Evolutionary conservation across 352 stramenopile genomes (phyloP).

Genomic region (Globisporangium middletonii): DNA sequence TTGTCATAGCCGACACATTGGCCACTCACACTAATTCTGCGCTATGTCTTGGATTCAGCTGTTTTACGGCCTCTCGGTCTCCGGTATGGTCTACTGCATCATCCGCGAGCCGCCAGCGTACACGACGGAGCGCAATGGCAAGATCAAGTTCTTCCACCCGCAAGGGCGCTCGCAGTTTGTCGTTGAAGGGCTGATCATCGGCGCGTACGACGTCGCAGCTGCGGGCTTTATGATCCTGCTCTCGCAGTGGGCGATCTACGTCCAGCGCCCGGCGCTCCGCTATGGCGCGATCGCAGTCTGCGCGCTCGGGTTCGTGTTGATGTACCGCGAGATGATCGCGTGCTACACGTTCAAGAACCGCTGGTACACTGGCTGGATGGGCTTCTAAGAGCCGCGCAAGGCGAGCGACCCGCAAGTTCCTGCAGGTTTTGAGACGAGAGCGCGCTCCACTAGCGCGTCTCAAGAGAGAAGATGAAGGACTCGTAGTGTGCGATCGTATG

Average conservation of each 20-base stretch:
- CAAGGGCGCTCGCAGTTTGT: conserved; percentile 79
- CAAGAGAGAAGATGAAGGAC: too few species aligned
- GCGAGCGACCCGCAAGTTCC: not conserved
- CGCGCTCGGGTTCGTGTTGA: conserved; percentile 63
- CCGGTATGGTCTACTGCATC: conserved; percentile 88
- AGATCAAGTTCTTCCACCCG: conserved; percentile 86
- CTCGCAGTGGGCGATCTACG: conserved; percentile 78
- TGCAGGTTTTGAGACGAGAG: too few species aligned
- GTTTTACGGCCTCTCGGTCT: conserved; percentile 85
- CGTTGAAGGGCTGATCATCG: conserved; percentile 78
- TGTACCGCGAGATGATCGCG: conserved; percentile 81
- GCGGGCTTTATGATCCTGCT: conserved; percentile 73
- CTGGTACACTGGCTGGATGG: conserved; percentile 86
- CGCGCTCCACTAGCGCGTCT: too few species aligned
- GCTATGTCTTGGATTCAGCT: conserved; percentile 26
- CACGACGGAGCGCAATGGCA: conserved; percentile 62
- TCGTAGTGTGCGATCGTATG: too few species aligned
- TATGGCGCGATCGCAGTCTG: conserved; percentile 53
- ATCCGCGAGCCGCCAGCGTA: conserved; percentile 81
- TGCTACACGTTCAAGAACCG: conserved; percentile 87
- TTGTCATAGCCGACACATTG: not conserved
- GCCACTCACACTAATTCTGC: not conserved
- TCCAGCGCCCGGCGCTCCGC: conserved; percentile 51
- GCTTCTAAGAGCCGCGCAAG: conserved; percentile 35
- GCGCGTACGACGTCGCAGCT: conserved; percentile 56